Conservation (phyloP, 129 eudicot species). For the Erigeron canadensis region DNA sequence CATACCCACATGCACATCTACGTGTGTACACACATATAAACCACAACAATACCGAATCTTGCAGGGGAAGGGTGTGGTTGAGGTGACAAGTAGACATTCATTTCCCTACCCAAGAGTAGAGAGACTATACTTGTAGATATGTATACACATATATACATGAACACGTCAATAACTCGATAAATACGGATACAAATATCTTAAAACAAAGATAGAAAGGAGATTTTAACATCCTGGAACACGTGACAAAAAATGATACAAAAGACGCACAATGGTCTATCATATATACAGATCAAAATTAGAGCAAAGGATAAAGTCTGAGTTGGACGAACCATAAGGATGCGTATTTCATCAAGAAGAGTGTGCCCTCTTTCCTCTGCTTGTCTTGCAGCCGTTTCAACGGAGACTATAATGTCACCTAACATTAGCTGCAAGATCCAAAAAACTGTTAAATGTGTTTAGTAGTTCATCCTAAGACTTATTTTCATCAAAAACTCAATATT, state of each 20-base stretch:
- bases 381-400: constrained; percentile 88
- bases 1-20: not conserved
- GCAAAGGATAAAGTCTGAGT: not conserved
- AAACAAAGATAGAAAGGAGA: constrained; percentile 3
- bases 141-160: not conserved
- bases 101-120: too few relatives aligned
- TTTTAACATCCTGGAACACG: not conserved
- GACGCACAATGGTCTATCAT: not conserved
- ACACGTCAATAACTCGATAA: not conserved
- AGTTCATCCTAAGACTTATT: not conserved
- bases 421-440: constrained; percentile 59
- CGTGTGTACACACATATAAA: not conserved
- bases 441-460: constrained; percentile 26
- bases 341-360: constrained; percentile 86
- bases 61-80: too few relatives aligned
- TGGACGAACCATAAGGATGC: constrained; percentile 76
- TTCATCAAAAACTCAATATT: constrained; percentile 2
- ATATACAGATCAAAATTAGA: not conserved
- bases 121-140: too few relatives aligned
- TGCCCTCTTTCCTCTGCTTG: constrained; percentile 96
- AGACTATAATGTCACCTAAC: constrained; percentile 90
- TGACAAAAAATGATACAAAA: constrained; percentile 8
- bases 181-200: not conserved
- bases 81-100: too few relatives aligned
- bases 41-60: too few relatives aligned